Evolutionary conservation across 345 rosid genomes (phyloP).

Genomic region (Physaria fendleri): DNA sequence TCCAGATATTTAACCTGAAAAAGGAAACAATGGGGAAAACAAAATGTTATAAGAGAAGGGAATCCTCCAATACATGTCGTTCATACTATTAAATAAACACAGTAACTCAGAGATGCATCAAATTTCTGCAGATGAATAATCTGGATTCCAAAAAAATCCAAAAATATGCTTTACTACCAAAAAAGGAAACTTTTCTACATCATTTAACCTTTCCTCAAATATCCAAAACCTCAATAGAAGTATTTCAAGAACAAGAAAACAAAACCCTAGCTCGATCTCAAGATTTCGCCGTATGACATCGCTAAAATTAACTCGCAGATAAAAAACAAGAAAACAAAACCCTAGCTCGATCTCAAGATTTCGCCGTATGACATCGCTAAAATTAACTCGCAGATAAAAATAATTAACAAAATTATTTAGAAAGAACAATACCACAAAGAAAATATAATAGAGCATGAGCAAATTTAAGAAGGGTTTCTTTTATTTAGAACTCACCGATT

Average conservation of each 20-base stretch:
- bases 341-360: conserved; percentile 16
- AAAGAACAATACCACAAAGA: conserved; percentile 6
- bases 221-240: conserved; percentile 14
- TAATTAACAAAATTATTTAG: neutral
- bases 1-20: conserved; percentile 4
- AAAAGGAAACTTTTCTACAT: conserved; percentile 1
- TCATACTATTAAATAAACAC: neutral
- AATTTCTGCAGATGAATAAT: conserved; percentile 5
- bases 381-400: neutral
- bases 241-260: neutral
- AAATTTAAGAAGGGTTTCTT: conserved; percentile 4
- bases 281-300: conserved; percentile 7
- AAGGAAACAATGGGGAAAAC: neutral
- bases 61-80: neutral
- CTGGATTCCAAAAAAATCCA: conserved; percentile 16
- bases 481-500: too few relatives aligned
- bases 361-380: neutral
- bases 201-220: neutral
- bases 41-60: neutral
- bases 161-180: conserved; percentile 10
- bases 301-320: neutral
- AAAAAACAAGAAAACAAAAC: neutral
- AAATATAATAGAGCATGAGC: conserved; percentile 1
- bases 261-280: conserved; percentile 10
- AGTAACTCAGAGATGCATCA: neutral